Percentiles rank a stretch among this genome's conserved stretches.
Conservation (phyloP, 306 rosid species). For the Morella rubra region DNA sequence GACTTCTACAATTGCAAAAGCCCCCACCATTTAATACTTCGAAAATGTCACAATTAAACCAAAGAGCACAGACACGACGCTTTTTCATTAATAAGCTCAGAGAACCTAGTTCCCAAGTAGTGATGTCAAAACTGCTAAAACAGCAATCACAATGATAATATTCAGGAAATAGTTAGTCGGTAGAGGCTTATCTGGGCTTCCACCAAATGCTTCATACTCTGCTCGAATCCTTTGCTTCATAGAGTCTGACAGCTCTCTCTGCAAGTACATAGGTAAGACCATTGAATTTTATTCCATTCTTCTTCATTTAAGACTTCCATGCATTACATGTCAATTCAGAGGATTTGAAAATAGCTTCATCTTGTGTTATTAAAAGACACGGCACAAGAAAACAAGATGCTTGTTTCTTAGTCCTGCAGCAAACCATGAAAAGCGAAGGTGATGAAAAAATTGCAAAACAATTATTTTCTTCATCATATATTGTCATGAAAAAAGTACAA, state of each 20-base stretch:
- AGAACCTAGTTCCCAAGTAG: conserved; percentile 61
- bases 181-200: conserved; percentile 89
- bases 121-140: conserved; percentile 79
- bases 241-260: conserved; percentile 71
- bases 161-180: conserved; percentile 76
- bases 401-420: conserved; percentile 84
- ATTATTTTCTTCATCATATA: conserved; percentile 2
- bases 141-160: conserved; percentile 64
- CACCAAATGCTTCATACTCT: conserved; percentile 77
- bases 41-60: conserved; percentile 13
- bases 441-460: conserved; percentile 45
- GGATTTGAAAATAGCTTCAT: conserved; percentile 73
- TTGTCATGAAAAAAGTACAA: conserved; percentile 22
- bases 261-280: conserved; percentile 81
- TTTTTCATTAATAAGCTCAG: background rate
- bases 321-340: conserved; percentile 56
- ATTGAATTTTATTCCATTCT: conserved; percentile 80
- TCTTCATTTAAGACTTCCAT: conserved; percentile 68
- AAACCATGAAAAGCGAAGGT: conserved; percentile 52
- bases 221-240: conserved; percentile 92
- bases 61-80: conserved; percentile 9
- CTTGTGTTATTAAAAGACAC: conserved; percentile 63
- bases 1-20: background rate
- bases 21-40: background rate
- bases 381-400: conserved; percentile 60